Evolutionary conservation across 345 rosid genomes (phyloP).

Genomic region (Citrus australasica): DNA sequence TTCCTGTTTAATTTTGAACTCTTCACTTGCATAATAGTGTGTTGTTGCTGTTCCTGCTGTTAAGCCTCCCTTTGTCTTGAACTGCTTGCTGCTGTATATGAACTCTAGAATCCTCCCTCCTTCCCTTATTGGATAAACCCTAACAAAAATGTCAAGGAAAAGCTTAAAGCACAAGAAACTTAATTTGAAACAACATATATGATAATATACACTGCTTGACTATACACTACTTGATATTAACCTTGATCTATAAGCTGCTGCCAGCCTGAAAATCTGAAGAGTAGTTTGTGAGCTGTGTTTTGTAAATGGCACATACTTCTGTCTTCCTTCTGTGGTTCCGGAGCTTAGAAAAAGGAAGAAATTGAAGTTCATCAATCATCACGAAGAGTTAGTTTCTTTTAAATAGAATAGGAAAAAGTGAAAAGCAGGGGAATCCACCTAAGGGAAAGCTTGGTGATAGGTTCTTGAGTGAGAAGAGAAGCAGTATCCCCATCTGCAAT

Average conservation of each 20-base stretch:
- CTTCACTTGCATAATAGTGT: conserved; percentile 83
- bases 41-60: conserved; percentile 87
- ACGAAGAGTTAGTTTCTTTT: no score
- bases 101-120: conserved; percentile 90
- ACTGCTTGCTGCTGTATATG: conserved; percentile 78
- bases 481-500: conserved; percentile 81
- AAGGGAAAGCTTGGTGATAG: conserved; percentile 64
- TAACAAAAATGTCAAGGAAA: neutral
- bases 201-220: no score
- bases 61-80: conserved; percentile 70
- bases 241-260: conserved; percentile 96
- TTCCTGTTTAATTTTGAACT: conserved; percentile 77
- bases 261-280: conserved; percentile 68
- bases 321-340: conserved; percentile 93
- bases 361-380: neutral
- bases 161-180: neutral
- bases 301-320: conserved; percentile 81
- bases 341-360: conserved; percentile 46
- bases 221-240: neutral
- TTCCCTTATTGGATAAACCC: conserved; percentile 70
- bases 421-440: conserved; percentile 37
- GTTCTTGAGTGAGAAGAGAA: conserved; percentile 71
- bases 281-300: conserved; percentile 71
- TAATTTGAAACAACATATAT: neutral
- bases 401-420: neutral